Evolutionary conservation across 23 red algal species (phyloP).

Genomic region (Cyanidioschyzon merolae): DNA sequence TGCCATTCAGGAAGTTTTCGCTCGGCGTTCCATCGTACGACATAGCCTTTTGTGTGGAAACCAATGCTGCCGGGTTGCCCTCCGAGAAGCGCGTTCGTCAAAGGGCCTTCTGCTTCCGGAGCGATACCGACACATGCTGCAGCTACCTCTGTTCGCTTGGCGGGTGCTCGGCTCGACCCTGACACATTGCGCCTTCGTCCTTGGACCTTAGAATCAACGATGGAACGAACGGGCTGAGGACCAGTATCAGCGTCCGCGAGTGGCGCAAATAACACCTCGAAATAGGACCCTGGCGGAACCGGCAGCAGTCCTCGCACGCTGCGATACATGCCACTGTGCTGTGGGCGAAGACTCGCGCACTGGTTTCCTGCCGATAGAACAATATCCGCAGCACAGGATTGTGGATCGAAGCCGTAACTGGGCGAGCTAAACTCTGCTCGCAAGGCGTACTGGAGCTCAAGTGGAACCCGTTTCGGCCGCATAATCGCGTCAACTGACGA

Average conservation of each 20-base stretch:
- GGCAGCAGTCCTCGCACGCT: slow-evolving; percentile 52
- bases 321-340: slow-evolving; percentile 67
- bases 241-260: slow-evolving; percentile 10
- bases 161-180: not conserved
- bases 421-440: slow-evolving; percentile 64
- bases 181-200: not conserved
- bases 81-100: not conserved
- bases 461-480: not conserved
- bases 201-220: not conserved
- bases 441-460: slow-evolving; percentile 52
- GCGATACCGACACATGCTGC: not conserved
- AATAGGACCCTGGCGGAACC: slow-evolving; percentile 32
- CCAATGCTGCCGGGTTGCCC: not conserved
- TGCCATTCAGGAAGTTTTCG: not conserved
- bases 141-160: not conserved
- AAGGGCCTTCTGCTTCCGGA: not conserved
- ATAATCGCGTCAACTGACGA: not conserved
- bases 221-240: not conserved
- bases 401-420: slow-evolving; percentile 64
- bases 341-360: slow-evolving; percentile 51
- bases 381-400: slow-evolving; percentile 82
- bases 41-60: not conserved
- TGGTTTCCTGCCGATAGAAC: slow-evolving; percentile 58
- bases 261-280: slow-evolving; percentile 65
- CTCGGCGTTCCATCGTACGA: not conserved